These are phyloP conservation scores for Monilinia laxa DNA, from an alignment of 2,329 filamentous ascomycete species.

Conservation along the genomic window DNA sequence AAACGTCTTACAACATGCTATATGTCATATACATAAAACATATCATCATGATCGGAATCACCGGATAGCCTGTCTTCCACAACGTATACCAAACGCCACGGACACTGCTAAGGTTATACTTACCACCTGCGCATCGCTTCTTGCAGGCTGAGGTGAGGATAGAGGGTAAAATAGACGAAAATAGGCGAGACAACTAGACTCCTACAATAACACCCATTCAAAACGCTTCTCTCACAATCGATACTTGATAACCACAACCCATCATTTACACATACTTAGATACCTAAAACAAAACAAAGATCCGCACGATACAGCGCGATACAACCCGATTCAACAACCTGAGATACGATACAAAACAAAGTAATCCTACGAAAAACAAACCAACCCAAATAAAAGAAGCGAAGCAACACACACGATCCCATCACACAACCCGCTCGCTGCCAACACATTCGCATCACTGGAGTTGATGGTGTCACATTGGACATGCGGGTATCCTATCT, in stretches of 20 bases:
- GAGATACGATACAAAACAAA: neutral
- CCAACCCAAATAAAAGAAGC: no score
- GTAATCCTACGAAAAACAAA: neutral
- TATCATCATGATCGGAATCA: neutral
- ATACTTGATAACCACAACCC: neutral
- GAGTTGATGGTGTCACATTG: neutral
- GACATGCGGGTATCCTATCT: neutral
- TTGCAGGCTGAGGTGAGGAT: no score
- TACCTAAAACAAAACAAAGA: neutral
- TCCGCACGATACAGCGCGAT: neutral
- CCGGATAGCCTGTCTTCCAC: neutral
- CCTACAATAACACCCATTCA: no score
- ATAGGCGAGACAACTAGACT: no score
- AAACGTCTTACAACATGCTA: neutral
- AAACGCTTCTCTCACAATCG: no score
- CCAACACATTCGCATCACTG: constrained; percentile 1
- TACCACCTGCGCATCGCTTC: no score
- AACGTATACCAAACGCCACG: neutral
- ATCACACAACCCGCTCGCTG: neutral
- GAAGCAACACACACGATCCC: neutral
- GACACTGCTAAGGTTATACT: no score
- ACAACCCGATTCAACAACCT: no score
- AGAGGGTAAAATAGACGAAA: no score
- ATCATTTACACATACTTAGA: neutral
- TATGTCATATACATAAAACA: neutral